These are phyloP conservation scores for Sanghuangporus sanghuang DNA, from an alignment of 1,284 basidiomycete genomes.

Conservation along the genomic window DNA sequence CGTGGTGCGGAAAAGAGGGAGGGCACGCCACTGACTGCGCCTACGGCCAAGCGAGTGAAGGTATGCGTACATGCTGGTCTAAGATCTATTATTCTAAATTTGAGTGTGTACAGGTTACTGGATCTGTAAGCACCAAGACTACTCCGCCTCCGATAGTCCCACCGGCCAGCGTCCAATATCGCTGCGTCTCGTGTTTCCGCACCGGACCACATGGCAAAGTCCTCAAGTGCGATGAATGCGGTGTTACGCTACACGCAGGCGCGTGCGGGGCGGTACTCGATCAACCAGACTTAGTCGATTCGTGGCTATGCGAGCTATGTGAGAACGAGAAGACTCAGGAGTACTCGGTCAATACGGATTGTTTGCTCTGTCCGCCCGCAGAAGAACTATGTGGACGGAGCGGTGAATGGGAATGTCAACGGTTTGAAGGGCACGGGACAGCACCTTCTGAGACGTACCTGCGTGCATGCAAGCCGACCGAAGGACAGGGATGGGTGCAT, in stretches of 20 bases:
- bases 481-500: conserved; percentile 92
- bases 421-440: conserved; percentile 15
- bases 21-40: conserved; percentile 65
- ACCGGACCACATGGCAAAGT: conserved; percentile 71
- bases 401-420: background rate
- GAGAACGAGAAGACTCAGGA: conserved; percentile 75
- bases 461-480: conserved; percentile 88
- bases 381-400: conserved; percentile 30
- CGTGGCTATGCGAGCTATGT: conserved; percentile 85
- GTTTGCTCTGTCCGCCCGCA: conserved; percentile 63
- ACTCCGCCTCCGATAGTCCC: conserved; percentile 47
- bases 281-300: conserved; percentile 53
- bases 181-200: conserved; percentile 73
- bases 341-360: conserved; percentile 67
- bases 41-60: conserved; percentile 61
- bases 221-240: conserved; percentile 74
- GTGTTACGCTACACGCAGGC: conserved; percentile 72
- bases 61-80: conserved; percentile 32
- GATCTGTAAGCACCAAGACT: conserved; percentile 42
- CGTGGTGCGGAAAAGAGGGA: conserved; percentile 65
- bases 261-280: conserved; percentile 63
- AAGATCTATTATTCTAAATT: background rate
- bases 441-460: conserved; percentile 64
- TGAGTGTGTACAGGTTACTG: conserved; percentile 37
- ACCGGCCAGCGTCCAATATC: conserved; percentile 43